A percentile compares a stretch with the other conserved stretches of the same genome.
Evolutionary conservation across 176 grass and related monocot species (phyloP).

Genomic region (Phoenix dactylifera): DNA sequence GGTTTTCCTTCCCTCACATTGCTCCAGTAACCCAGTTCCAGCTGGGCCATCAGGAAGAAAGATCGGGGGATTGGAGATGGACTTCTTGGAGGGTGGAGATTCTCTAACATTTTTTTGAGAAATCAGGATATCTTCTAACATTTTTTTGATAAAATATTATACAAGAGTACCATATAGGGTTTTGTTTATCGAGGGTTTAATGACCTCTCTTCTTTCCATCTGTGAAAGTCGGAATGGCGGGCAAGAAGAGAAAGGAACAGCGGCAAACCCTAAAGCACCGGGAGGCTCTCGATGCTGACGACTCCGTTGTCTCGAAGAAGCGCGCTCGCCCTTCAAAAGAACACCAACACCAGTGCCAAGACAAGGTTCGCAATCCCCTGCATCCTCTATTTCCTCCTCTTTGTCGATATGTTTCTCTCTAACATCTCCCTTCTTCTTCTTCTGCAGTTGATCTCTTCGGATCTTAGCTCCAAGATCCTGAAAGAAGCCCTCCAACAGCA

Average conservation of each 20-base stretch:
- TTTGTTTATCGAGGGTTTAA: no score
- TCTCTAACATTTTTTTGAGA: no score
- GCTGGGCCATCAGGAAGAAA: no score
- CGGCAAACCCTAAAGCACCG: slow-evolving; percentile 24
- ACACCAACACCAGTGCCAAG: slow-evolving; percentile 38
- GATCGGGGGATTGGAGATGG: no score
- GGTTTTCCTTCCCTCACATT: no score
- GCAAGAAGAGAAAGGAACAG: slow-evolving; percentile 62
- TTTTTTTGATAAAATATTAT: no score
- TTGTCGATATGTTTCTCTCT: neutral
- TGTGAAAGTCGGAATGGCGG: slow-evolving; percentile 22
- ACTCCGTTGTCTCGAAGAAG: slow-evolving; percentile 44
- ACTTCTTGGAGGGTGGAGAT: no score
- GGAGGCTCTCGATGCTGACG: slow-evolving; percentile 38
- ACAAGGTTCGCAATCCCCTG: slow-evolving; percentile 25
- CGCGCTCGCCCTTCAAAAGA: slow-evolving; percentile 51
- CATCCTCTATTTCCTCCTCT: neutral
- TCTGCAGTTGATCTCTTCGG: slow-evolving; percentile 37
- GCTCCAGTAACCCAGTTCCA: no score
- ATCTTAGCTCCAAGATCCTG: slow-evolving; percentile 71
- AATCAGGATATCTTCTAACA: no score
- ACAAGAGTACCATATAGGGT: no score
- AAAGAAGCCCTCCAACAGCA: slow-evolving; percentile 75
- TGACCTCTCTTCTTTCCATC: no score
- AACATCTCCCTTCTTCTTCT: neutral